Evolutionary conservation across 257 asterid species (phyloP).

Genomic region (Solanum sejunctum): DNA sequence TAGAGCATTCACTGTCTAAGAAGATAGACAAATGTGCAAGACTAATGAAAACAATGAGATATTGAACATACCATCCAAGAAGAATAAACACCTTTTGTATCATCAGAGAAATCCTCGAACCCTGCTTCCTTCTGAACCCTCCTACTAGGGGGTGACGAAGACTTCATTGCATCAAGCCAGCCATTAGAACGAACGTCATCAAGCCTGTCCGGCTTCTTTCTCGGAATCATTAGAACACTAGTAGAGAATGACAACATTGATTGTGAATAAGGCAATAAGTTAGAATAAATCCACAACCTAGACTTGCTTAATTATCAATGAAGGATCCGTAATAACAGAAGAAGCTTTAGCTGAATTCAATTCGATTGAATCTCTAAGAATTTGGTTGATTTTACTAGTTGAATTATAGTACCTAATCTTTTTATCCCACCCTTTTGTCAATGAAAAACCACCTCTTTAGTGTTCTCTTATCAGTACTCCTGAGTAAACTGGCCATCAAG

Average conservation of each 20-base stretch:
- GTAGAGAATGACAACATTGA: slow-evolving; percentile 35
- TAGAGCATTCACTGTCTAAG: background rate
- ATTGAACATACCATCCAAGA: slow-evolving; percentile 46
- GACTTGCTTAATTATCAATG: slow-evolving; percentile 34
- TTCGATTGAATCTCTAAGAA: slow-evolving; percentile 18
- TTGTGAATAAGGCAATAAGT: slow-evolving; percentile 34
- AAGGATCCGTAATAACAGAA: slow-evolving; percentile 49
- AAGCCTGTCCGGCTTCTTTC: slow-evolving; percentile 46
- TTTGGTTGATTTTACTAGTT: background rate
- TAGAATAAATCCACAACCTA: slow-evolving; percentile 42
- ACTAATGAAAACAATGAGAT: background rate
- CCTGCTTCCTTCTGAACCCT: slow-evolving; percentile 25
- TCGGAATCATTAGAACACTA: slow-evolving; percentile 10
- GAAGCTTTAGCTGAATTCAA: slow-evolving; percentile 44
- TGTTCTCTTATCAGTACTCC: slow-evolving; percentile 30
- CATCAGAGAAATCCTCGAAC: slow-evolving; percentile 23
- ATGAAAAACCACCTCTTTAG: slow-evolving; percentile 54
- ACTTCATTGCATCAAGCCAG: slow-evolving; percentile 71
- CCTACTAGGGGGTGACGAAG: slow-evolving; percentile 67
- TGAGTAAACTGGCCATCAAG: slow-evolving; percentile 38
- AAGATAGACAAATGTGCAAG: background rate
- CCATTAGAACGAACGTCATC: slow-evolving; percentile 53
- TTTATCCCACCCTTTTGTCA: slow-evolving; percentile 45
- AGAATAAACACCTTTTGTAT: slow-evolving; percentile 27
- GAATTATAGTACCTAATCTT: background rate